Evolutionary conservation across 768 basidiomycete species (phyloP), one percentile per base, ranked within the genome.

Genomic region (Termitomyces sp.): DNA sequence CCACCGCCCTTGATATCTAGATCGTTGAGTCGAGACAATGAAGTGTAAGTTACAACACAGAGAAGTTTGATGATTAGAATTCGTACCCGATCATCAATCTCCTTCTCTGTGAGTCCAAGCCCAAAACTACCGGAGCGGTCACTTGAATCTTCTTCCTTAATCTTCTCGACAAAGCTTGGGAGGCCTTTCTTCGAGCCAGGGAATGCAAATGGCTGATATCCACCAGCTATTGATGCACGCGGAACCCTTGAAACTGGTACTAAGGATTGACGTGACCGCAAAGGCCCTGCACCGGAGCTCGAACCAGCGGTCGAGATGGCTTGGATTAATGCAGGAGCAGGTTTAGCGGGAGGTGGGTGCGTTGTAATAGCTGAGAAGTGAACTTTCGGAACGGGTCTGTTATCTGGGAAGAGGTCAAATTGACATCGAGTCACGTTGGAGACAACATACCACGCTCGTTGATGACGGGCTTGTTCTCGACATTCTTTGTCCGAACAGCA

Each of bases 391-490:
- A 71, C 75, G 4, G 82, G 82, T 18, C 81, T 81, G 60, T 80
- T 84, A 62, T 87, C 86, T 87, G n/a, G 31, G 46, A 31, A 16
- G 52, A 50, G 18, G 51, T 22, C 29, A 57, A 42, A 31, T 37
- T 4, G 13, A 39, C 20, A 26, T 56, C 55, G 51, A 18, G 52
- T 15, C 60, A 48, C 31, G 42, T 31, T 46, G 47, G 42, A 52
- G 31, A 54, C 49, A 39, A 69, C 77, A 15, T 65, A 86, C 90
- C 89, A 60, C 83, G 84, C 63, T 92, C 88, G 61, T 92, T 90
- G 28, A 92, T 77, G 24, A 86, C 82, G 1, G 87, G 86, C 59
- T 84, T 86, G 66, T 93, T 94, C 75, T 93, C 91, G 3, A 94
- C 74, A 62, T 92, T 88, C 79, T 92, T 92, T 20, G 92, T 90